Conservation (phyloP, 164 flowering plant genomes). For the Vitis cinerea region DNA sequence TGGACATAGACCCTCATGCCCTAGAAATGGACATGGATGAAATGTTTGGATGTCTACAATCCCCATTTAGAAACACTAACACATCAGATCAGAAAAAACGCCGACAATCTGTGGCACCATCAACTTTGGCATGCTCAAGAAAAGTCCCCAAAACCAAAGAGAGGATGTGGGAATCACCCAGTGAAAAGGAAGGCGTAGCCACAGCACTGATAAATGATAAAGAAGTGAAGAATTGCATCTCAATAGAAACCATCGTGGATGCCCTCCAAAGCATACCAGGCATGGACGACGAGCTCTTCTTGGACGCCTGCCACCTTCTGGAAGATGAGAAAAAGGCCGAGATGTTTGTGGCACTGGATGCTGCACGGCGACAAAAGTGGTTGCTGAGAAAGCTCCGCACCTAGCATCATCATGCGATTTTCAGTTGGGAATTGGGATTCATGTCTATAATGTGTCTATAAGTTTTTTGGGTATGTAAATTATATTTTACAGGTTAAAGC, state of each 20-base stretch:
- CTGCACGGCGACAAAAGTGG: constrained; percentile 23
- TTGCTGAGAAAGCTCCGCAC: constrained; percentile 19
- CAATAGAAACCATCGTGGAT: constrained; percentile 22
- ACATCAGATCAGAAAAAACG: constrained; percentile 6
- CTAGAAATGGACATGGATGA: constrained; percentile 1
- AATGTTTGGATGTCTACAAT: constrained; percentile 5
- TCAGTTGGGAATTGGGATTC: too few relatives aligned
- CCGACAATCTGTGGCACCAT: constrained; percentile 11
- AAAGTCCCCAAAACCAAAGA: constrained; percentile 9
- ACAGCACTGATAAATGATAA: not conserved
- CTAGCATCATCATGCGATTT: too few relatives aligned
- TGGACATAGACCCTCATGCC: not conserved
- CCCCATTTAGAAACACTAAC: constrained; percentile 8
- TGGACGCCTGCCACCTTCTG: constrained; percentile 28
- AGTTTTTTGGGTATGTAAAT: too few relatives aligned
- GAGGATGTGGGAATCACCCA: constrained; percentile 1
- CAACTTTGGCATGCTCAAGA: not conserved
- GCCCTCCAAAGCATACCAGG: constrained; percentile 29
- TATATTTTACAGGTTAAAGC: too few relatives aligned
- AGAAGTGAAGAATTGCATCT: not conserved
- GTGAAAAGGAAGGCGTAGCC: not conserved
- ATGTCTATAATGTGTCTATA: too few relatives aligned
- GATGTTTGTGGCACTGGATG: constrained; percentile 27
- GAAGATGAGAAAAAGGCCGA: constrained; percentile 23
- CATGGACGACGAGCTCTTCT: constrained; percentile 27